Base-by-base conservation (phyloP, 2,329 filamentous ascomycete genomes). In the Talaromyces albobiverticillius region DNA sequence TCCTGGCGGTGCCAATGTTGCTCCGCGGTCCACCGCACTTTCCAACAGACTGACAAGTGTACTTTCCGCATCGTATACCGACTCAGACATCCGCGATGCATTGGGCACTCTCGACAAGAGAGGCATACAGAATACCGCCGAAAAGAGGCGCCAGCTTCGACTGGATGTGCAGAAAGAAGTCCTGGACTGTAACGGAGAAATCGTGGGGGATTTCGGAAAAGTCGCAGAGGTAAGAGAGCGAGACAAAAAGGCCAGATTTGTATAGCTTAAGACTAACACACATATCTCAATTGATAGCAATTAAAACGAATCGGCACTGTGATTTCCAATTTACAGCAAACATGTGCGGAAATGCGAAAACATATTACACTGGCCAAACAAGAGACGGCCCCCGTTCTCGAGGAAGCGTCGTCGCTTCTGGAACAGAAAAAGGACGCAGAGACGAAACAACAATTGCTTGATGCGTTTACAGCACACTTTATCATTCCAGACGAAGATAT, bases 91-190 rank as follows among this genome's bases (percentile, higher is more conserved):
- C 62, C 84, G 90, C 60, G 89, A 95, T 76, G 87, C 91, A 13
- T 76, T 99, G 26, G 78, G 82, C 50, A 83, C 94, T 1, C 76
- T 97, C 18, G 93, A 96, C 71, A 76, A 83, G 47, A 82, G 89
- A 32, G 80, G 80, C 1, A 71, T 91, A 13, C 76, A 81, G 53
- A 96, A 95, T 67, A 89, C 84, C 11, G 80, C 89, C 9, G 88
- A 92, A 60, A 87, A 86, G 2, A 82, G 94, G 49, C 84, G 93
- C 5, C 86, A 89, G 55, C 74, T 97, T 14, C 85, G 92, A 14
- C 73, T 95, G 1, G 86, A 95, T 67, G 80, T 95, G 1, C 91
- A 97, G 68, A 93, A 88, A 69, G 92, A 97, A 67, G 89, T 96
- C 34, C 92, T 97, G 54, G 84, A 93, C 60, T 91, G 88, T 72